Percentiles rank a stretch among this genome's conserved stretches.
phyloP scores from a whole-genome alignment of 805 yeast species.

The Blastobotrys americana region DNA sequence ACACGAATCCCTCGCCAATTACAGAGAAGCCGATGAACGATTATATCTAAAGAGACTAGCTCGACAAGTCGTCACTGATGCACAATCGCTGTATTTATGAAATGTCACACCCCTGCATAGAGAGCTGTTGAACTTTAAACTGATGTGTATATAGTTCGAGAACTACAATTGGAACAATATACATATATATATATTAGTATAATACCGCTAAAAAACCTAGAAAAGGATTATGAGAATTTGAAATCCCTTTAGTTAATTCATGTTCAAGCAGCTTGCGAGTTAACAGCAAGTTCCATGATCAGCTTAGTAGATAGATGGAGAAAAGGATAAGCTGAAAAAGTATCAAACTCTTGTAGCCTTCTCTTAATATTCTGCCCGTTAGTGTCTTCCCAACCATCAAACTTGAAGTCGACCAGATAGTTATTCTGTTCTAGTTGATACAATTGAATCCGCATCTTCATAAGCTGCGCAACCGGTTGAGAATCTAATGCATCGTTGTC shows the following conservation, averaged over 20 bases:
- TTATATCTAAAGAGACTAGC: conserved; percentile 21
- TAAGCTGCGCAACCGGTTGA: conserved; percentile 44
- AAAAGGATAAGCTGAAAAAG: conserved; percentile 94
- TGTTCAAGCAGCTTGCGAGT: conserved; percentile 51
- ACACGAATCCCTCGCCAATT: conserved; percentile 16
- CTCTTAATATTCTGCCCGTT: conserved; percentile 12
- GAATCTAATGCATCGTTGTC: neutral
- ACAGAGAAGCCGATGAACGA: conserved; percentile 22
- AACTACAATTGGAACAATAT: neutral
- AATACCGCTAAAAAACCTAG: too few relatives aligned
- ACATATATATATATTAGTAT: neutral
- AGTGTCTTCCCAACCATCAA: conserved; percentile 85
- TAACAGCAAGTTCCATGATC: conserved; percentile 95
- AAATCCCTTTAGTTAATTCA: neutral
- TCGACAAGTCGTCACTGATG: conserved; percentile 17
- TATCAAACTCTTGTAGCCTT: conserved; percentile 51
- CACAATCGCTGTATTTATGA: conserved; percentile 12
- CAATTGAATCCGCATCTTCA: conserved; percentile 95
- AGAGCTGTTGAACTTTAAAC: too few relatives aligned
- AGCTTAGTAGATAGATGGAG: conserved; percentile 84
- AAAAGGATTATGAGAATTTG: neutral
- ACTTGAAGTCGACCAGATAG: conserved; percentile 92
- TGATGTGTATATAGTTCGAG: too few relatives aligned
- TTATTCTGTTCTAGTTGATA: conserved; percentile 95
- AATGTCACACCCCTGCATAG: too few relatives aligned